These are phyloP conservation scores for Solanum virginianum DNA, from an alignment of 257 asterid species.

Conservation along the genomic window DNA sequence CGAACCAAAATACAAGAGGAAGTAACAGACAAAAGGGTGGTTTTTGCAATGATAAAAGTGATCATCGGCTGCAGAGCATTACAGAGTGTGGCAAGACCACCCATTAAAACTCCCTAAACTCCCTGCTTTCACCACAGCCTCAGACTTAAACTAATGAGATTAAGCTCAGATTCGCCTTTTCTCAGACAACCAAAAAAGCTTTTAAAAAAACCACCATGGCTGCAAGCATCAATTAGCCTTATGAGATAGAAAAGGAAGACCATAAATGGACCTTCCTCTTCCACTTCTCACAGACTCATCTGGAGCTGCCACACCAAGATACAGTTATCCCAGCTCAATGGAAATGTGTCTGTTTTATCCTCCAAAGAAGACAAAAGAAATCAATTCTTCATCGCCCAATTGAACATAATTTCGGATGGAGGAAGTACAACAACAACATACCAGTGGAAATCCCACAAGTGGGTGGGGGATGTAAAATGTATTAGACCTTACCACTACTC, in stretches of 20 bases:
- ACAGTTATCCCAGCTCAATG: not conserved
- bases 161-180: not conserved
- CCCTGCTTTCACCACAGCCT: not conserved
- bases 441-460: too few relatives aligned
- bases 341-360: too few relatives aligned
- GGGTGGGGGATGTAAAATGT: too few relatives aligned
- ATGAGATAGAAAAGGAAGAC: not conserved
- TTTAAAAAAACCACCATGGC: not conserved
- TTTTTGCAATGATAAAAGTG: not conserved
- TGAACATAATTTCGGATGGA: too few relatives aligned
- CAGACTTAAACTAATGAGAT: slow-evolving; percentile 3
- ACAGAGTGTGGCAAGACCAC: slow-evolving; percentile 10
- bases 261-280: not conserved
- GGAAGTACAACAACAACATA: too few relatives aligned
- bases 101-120: not conserved
- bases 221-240: not conserved
- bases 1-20: not conserved
- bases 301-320: not conserved
- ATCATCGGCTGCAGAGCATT: slow-evolving; percentile 2
- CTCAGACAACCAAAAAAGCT: not conserved
- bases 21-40: not conserved
- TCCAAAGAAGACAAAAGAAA: too few relatives aligned
- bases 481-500: too few relatives aligned
- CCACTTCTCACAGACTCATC: not conserved
- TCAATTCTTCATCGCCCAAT: too few relatives aligned